Evolutionary conservation across 257 asterid species (phyloP), one percentile per base, ranked within the genome.

Genomic region (Jaltomata sinuosa): DNA sequence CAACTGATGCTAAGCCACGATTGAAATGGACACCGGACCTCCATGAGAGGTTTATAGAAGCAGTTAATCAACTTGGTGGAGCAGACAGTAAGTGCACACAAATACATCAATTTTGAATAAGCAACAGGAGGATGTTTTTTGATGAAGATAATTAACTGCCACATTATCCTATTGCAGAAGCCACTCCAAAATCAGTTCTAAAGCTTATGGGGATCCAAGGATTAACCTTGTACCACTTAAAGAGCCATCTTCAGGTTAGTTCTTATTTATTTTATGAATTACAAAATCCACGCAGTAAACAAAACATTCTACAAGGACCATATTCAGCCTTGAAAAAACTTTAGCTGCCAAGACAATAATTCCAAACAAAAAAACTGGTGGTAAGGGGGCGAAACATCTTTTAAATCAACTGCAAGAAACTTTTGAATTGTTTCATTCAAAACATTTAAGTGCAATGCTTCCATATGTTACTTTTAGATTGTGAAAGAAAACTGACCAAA

Each of bases 1-100:
- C 78, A 68, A 68, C 95, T 94, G 52, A 68, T 38, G 98, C 99
- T 72, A 97, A 97, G 91, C 99, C 98, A 55, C 89, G 99, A 84
- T 87, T 97, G 53, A 97, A 95, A 89, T 97, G 99, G 99, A 97
- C 99, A n/a, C 84, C 94, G 2, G 98, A 95, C 87, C 97, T 95
- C 55, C 99, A 97, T 27, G 91, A 93, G 87, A 90, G 97, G 83
- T 95, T 97, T 91, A 87, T 91, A 59, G 97, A 97, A 87, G 99
- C 99, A 81, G 99, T 97, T 31, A 95, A 94, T 88, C 97, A 97
- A 87, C 90, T 97, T 85, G 99, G 99, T 64, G 99, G 99, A 86
- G 98, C 99, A 87, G 99, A 97, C 85, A 95, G 99, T 97, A 91
- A 91, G 98, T 77, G 77, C 81, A 86, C 40, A 65, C 76, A 76